Evolutionary conservation across 768 basidiomycete genomes (phyloP).

Genomic region (Hygrophoropsis aurantiaca): DNA sequence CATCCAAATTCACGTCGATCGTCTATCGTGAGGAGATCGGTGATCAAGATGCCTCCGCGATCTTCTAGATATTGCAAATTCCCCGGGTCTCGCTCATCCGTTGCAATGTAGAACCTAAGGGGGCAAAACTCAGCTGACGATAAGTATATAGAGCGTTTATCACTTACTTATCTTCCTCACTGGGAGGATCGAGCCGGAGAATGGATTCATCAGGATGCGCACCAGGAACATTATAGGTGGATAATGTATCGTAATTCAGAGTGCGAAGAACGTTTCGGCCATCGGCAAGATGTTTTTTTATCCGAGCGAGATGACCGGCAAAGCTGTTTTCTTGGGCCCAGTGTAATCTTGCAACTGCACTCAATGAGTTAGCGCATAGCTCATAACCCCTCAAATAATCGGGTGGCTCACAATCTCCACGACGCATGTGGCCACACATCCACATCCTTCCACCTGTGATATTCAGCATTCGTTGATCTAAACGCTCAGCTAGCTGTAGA

Average conservation of each 20-base stretch:
- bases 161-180: conserved; percentile 19
- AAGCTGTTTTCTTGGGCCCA: conserved; percentile 37
- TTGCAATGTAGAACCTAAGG: conserved; percentile 35
- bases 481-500: conserved; percentile 27
- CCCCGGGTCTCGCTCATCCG: conserved; percentile 40
- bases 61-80: conserved; percentile 31
- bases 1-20: conserved; percentile 40
- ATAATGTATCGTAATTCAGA: conserved; percentile 18
- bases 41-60: conserved; percentile 40
- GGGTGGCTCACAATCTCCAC: conserved; percentile 40
- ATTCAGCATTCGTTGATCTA: conserved; percentile 31
- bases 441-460: conserved; percentile 32
- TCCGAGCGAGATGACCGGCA: conserved; percentile 31
- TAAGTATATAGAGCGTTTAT: not conserved
- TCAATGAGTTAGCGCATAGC: not conserved
- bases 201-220: conserved; percentile 15
- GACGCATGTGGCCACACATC: conserved; percentile 47
- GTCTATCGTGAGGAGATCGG: conserved; percentile 42
- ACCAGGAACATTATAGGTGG: conserved; percentile 21
- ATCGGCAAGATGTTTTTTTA: conserved; percentile 21
- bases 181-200: conserved; percentile 24
- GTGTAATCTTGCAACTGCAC: conserved; percentile 24
- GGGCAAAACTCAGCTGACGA: not conserved
- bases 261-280: conserved; percentile 16
- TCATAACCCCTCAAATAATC: not conserved